Evolutionary conservation across 257 asterid genomes (phyloP), one percentile per base, ranked within the genome.

Genomic region (Solanum ossicruentum): DNA sequence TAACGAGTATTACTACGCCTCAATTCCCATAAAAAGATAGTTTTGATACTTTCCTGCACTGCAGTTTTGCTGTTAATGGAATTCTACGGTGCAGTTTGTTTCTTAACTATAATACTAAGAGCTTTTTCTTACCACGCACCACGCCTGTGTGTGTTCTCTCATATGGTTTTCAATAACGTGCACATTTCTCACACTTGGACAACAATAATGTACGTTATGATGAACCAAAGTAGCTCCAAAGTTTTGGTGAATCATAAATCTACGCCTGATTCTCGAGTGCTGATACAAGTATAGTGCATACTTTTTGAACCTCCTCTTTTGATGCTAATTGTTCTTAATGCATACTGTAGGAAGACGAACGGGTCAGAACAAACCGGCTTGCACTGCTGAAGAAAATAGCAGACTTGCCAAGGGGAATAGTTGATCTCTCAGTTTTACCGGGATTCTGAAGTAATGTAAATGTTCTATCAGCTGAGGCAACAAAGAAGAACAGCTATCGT

Each of bases 401-500:
- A 12, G 93, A 89, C 36, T 98, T 96, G 79, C 98, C 99, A 18
- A 93, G 89, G 88, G 99, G 99, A 87, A 96, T 96, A 58, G 92
- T 87, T 55, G 99, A 96, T 93, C 97, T 96, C 90, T 91, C 99
- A 15, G 86, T 91, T 90, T 88, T 96, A 91, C 93, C 91, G 1
- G 93, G 93, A 83, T 90, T 90, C 85, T 90, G 90, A 90, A 52
- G 26, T 75, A 23, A 32, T 49, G 81, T 23, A 15, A 32, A 13
- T 55, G 6, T 71, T 20, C 80, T 71, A 73, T 73, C 57, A 73
- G 17, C 58, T 73, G 81, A 73, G 43, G 26, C 23, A 47, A 49
- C 26, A 52, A 52, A 26, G 28, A 75, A 49, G 8, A 77, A 16
- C 63, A 51, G 45, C 63, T 15, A 51, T 26, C 3, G 41, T 36